Base-by-base conservation (phyloP, 805 yeast species). In the Myxozyma udenii region DNA sequence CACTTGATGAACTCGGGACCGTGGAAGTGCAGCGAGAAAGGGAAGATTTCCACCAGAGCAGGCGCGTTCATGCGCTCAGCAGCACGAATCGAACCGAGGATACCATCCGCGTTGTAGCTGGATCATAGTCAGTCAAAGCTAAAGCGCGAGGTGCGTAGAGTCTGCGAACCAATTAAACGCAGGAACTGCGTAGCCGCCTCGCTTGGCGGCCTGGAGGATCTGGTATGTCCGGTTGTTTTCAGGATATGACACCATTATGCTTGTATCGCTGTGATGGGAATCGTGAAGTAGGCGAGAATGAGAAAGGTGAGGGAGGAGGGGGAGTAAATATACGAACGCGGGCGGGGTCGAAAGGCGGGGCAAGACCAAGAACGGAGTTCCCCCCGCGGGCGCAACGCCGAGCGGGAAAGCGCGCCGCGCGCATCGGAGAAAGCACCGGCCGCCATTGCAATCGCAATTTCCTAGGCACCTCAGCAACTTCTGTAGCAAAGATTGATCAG, bases 21-120 rank as follows among this genome's bases (percentile, higher is more conserved):
- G 16, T 65, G 65, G 55, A 62, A 64, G n/a, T 64, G 63, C 35
- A 70, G 64, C 6, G 72, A 70, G 72, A 72, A 70, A 11, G 74
- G 73, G 54, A 70, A 69, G 48, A 70, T 55, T 48, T 65, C 67
- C 16, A 70, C 57, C 44, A 70, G 68, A 25, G 66, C 61, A 2
- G 73, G 73, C 12, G 71, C 63, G 43, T 55, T 60, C 51, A 62
- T 59, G 23, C 50, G 60, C 55, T 70, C 73, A 4, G 73, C 73
- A 2, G 73, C 73, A 44, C 58, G 57, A 36, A 70, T 62, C 62
- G 70, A 62, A 12, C 68, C 67, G n/a, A 68, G 48, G 7, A 64
- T 66, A n/a, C 67, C 70, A 43, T 69, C 74, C 6, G 67, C 51
- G 12, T 66, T 68, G 60, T 70, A 70, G 37, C 33, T 28, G 33